Base-by-base conservation (phyloP, 1,284 basidiomycete species). In the Agaricales sp. region DNA sequence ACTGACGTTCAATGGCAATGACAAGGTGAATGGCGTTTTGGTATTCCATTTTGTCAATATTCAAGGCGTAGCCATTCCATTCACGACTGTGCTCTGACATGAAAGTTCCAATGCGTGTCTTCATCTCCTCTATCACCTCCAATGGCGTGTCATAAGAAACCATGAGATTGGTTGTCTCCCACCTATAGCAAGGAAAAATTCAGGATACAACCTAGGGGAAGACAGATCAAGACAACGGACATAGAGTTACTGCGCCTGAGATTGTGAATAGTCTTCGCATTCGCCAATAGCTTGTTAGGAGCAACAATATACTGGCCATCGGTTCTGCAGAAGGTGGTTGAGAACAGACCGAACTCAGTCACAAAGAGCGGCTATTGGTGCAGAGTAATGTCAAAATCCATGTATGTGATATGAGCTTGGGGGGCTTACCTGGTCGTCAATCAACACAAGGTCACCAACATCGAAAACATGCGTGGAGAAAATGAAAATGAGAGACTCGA, bases 401-500 rank as follows among this genome's bases (percentile, higher is more conserved):
- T 20, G 35, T 22, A 38, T 49, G 19, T n/a, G n/a, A n/a, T n/a
- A n/a, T n/a, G n/a, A 14, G 20, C 46, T 19, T 35, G 45, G 39
- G 23, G 21, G 16, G 57, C 61, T 45, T 60, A 74, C 77, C 61
- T 80, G 74, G 51, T 82, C 82, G 58, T 87, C 86, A 54, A 88
- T 87, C 72, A 87, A 77, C 6, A 88, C 80, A 23, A 88, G 64
- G 58, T 88, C 87, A 18, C 86, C 86, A 6, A 87, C 80, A 58
- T 87, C 84, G 56, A 82, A 87, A 16, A 84, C 80, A 57, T 87
- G 86, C 0, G 84, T 87, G 0, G 84, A 86, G 63, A 91, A 90
- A 55, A 90, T 89, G 67, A 91, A 90, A 58, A 87, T 83, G 30
- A 87, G 71, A 50, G 83, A 86, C 67, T 90, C 85, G 56, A 91